These are phyloP conservation scores for Amniculicola lignicola DNA, from an alignment of 495 filamentous ascomycete species.

Conservation along the genomic window DNA sequence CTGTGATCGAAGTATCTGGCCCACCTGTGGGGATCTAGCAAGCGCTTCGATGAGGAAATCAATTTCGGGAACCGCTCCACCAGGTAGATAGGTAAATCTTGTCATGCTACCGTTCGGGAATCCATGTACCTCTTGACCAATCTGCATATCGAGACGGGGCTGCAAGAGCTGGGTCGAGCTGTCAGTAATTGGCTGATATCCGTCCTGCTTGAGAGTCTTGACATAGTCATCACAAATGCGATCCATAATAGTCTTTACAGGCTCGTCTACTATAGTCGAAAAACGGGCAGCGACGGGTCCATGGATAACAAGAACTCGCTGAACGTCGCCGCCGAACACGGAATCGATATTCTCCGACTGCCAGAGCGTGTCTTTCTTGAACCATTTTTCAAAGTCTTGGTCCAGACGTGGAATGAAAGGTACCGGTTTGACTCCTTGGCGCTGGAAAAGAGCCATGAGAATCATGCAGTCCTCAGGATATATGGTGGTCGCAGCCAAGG, in stretches of 20 bases:
- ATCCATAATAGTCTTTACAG: neutral
- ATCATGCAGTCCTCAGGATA: neutral
- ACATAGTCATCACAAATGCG: no score
- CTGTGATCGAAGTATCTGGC: no score
- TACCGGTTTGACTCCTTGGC: conserved; percentile 40
- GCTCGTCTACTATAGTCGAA: neutral
- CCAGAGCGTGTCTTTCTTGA: conserved; percentile 49
- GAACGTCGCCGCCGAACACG: conserved; percentile 40
- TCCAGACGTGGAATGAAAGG: conserved; percentile 43
- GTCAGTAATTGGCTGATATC: no score
- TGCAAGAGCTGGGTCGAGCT: no score
- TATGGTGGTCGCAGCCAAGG: neutral
- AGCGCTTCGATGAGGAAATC: no score
- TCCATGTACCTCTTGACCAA: no score
- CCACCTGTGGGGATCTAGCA: no score
- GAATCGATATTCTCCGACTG: conserved; percentile 46
- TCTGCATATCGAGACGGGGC: no score
- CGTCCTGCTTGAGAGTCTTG: no score
- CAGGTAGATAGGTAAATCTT: no score
- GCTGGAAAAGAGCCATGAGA: conserved; percentile 1
- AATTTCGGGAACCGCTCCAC: no score
- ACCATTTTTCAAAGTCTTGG: conserved; percentile 45
- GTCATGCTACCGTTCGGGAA: no score
- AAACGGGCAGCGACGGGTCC: neutral
- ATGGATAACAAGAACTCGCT: conserved; percentile 40